Evolutionary conservation across 306 rosid genomes (phyloP).

Genomic region (Fragaria nilgerrensis): DNA sequence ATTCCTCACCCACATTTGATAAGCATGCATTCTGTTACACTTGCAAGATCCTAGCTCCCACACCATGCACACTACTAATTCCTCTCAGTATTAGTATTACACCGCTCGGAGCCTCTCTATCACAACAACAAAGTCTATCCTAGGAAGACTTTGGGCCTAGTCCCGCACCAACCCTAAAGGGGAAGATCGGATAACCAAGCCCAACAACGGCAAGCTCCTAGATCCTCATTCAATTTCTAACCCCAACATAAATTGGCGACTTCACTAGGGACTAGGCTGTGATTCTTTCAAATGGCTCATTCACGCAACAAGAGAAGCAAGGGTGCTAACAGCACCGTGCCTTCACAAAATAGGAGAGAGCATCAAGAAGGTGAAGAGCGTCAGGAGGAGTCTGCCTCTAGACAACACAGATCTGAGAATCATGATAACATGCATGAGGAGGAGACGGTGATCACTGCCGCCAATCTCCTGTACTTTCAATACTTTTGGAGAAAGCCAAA

Average conservation of each 20-base stretch:
- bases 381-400: background rate
- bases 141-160: background rate
- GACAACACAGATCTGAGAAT: background rate
- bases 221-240: background rate
- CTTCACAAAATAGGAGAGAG: background rate
- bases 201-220: too few species aligned
- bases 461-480: background rate
- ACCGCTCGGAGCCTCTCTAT: too few species aligned
- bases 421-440: background rate
- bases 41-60: too few species aligned
- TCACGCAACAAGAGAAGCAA: background rate
- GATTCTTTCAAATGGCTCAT: background rate
- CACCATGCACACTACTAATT: background rate
- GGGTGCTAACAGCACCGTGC: background rate
- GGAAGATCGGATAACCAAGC: too few species aligned
- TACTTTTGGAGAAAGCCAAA: background rate
- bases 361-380: too few species aligned
- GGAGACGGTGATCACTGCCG: background rate
- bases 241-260: slow-evolving; percentile 1
- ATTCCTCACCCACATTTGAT: too few species aligned
- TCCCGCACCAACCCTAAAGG: too few species aligned
- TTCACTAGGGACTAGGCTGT: background rate
- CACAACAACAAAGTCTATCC: too few species aligned
- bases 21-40: too few species aligned
- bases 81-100: too few species aligned